Percentiles rank a stretch among this genome's conserved stretches.
phyloP scores from a whole-genome alignment of 495 filamentous ascomycete genomes.

The Echria macrotheca region DNA sequence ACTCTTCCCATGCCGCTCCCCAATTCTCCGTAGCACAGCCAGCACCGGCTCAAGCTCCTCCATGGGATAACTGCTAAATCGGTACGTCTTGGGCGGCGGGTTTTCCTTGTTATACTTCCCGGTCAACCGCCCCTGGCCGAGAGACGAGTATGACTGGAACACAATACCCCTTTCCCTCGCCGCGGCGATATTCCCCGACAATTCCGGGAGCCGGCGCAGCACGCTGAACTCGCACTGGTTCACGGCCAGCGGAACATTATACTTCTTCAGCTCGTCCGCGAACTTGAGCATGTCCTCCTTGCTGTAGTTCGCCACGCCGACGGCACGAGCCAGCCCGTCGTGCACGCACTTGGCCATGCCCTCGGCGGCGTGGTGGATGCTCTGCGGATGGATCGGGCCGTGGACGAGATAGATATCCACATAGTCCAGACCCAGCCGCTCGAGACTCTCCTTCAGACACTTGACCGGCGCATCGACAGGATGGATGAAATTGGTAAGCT shows the following conservation, averaged over 20 bases:
- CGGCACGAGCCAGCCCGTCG: constrained; percentile 28
- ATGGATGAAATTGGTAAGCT: background rate
- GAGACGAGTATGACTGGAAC: constrained; percentile 14
- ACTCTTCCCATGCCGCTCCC: constrained; percentile 19
- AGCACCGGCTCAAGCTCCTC: constrained; percentile 2
- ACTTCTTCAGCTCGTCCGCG: background rate
- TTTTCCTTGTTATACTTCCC: constrained; percentile 33
- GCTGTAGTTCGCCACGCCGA: constrained; percentile 41
- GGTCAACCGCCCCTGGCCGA: constrained; percentile 22
- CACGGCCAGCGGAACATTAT: constrained; percentile 5
- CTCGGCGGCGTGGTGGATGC: constrained; percentile 4
- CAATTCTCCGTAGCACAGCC: constrained; percentile 23
- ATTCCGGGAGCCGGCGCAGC: background rate
- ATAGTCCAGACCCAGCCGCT: constrained; percentile 3
- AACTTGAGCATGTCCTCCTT: constrained; percentile 38
- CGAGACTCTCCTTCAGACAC: background rate
- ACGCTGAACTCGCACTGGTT: constrained; percentile 13
- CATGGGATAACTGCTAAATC: constrained; percentile 9
- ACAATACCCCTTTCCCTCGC: background rate
- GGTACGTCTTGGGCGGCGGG: constrained; percentile 27
- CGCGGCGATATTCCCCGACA: background rate
- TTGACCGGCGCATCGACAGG: constrained; percentile 3
- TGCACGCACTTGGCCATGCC: constrained; percentile 37
- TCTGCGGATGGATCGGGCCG: constrained; percentile 10
- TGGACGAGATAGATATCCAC: constrained; percentile 13